phyloP scores from a whole-genome alignment of 2,329 filamentous ascomycete species.

The Fusarium palustre region DNA sequence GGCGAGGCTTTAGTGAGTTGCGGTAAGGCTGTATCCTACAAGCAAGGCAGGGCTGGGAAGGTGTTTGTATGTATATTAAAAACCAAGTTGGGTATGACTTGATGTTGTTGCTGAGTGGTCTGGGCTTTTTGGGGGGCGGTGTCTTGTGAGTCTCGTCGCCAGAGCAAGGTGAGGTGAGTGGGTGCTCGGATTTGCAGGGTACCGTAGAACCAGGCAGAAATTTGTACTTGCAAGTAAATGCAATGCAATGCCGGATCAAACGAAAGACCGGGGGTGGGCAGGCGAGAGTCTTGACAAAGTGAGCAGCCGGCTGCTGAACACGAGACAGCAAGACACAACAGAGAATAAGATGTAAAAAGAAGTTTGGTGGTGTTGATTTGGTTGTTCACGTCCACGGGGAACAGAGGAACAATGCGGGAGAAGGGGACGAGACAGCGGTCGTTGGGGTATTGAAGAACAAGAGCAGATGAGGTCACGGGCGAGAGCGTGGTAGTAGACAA shows the following conservation, averaged over 20 bases:
- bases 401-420: slow-evolving; percentile 46
- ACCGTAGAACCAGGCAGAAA: slow-evolving; percentile 45
- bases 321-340: slow-evolving; percentile 26
- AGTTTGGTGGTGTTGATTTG: slow-evolving; percentile 39
- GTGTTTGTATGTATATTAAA: slow-evolving; percentile 44
- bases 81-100: slow-evolving; percentile 36
- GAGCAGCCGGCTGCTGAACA: slow-evolving; percentile 49
- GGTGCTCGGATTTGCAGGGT: slow-evolving; percentile 43
- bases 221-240: slow-evolving; percentile 41
- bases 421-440: slow-evolving; percentile 37
- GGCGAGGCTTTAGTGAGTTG: slow-evolving; percentile 38
- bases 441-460: slow-evolving; percentile 46
- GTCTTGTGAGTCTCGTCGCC: slow-evolving; percentile 46
- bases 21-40: slow-evolving; percentile 43
- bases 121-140: slow-evolving; percentile 45
- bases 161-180: slow-evolving; percentile 43
- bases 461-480: slow-evolving; percentile 48
- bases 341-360: slow-evolving; percentile 20
- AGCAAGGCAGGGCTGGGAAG: slow-evolving; percentile 39
- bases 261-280: slow-evolving; percentile 42
- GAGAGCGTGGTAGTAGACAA: slow-evolving; percentile 34
- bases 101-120: slow-evolving; percentile 44
- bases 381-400: slow-evolving; percentile 47
- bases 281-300: slow-evolving; percentile 39
- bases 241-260: slow-evolving; percentile 39